These are phyloP conservation scores for Tuber brumale DNA, from an alignment of 495 filamentous ascomycete species.

Conservation along the genomic window DNA sequence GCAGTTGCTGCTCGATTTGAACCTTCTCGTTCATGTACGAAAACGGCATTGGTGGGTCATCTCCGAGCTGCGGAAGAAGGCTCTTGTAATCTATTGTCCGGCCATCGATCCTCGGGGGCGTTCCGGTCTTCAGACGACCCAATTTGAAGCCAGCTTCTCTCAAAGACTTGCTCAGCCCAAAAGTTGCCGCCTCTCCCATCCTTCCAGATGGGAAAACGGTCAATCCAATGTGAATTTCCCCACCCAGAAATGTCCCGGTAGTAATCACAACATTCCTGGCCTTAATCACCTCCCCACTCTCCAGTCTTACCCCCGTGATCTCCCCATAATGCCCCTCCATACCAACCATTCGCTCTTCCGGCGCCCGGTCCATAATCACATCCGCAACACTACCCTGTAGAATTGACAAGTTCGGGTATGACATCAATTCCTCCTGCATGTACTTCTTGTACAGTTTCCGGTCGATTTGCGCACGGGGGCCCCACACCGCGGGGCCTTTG, in stretches of 20 bases:
- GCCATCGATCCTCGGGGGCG: constrained; percentile 77
- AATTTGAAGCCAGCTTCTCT: constrained; percentile 83
- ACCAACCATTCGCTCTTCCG: constrained; percentile 48
- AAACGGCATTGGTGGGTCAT: constrained; percentile 82
- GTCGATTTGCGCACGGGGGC: constrained; percentile 93
- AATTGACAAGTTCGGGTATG: constrained; percentile 69
- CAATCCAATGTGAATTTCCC: constrained; percentile 93
- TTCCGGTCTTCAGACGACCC: constrained; percentile 90
- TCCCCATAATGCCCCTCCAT: constrained; percentile 56
- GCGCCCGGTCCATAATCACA: constrained; percentile 58
- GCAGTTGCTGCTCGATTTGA: constrained; percentile 69
- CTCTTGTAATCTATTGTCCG: constrained; percentile 71
- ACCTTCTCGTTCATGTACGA: constrained; percentile 79
- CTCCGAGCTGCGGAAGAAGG: constrained; percentile 68
- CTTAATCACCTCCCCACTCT: constrained; percentile 77
- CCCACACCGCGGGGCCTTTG: constrained; percentile 96
- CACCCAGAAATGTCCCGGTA: constrained; percentile 90
- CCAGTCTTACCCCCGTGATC: constrained; percentile 79
- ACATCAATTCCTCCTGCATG: constrained; percentile 79
- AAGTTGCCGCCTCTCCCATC: constrained; percentile 90
- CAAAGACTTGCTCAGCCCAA: constrained; percentile 86
- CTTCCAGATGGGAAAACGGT: constrained; percentile 77
- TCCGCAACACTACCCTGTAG: constrained; percentile 86
- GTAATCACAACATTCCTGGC: constrained; percentile 85
- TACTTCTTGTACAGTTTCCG: constrained; percentile 79